Percentiles rank a stretch among this genome's conserved stretches.
These are phyloP conservation scores for Hordeum vulgare DNA, from an alignment of 176 grass and related monocot genomes.

Conservation along the genomic window MorexV3_pseudomolecules_assembly NC_058523.1:193852123-193852622, in stretches of 20 bases:
- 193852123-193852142: constrained; percentile 13
- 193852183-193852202: neutral
- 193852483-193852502: neutral
- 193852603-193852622: constrained; percentile 43
- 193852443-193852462: constrained; percentile 97
- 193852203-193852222: too few relatives aligned
- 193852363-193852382: constrained; percentile 91
- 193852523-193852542: constrained; percentile 16
- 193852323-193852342: constrained; percentile 89
- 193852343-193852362: constrained; percentile 99
- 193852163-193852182: neutral
- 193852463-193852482: constrained; percentile 59
- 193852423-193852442: constrained; percentile 94
- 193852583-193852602: constrained; percentile 18
- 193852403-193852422: constrained; percentile 64
- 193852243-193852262: constrained; percentile 97
- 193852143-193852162: neutral
- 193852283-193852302: constrained; percentile 98
- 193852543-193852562: constrained; percentile 40
- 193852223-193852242: constrained; percentile 99
- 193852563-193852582: constrained; percentile 23
- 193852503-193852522: neutral
- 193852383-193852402: constrained; percentile 89
- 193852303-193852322: constrained; percentile 98
- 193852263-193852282: constrained; percentile 96